Base-by-base conservation (phyloP, 225 moss, liverwort and hornwort genomes). In the Thuidium tamariscinum region DNA sequence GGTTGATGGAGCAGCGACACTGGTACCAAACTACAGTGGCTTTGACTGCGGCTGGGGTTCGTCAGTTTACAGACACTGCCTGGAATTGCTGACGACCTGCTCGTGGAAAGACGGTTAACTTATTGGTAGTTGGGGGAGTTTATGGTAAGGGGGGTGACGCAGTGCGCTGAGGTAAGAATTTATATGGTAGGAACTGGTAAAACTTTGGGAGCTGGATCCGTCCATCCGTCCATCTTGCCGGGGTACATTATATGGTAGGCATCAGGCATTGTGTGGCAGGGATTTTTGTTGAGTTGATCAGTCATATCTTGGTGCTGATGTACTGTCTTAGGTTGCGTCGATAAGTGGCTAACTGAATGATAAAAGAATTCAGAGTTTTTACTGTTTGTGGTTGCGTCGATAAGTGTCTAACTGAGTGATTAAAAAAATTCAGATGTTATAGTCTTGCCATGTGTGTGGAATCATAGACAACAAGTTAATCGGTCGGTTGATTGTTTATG, bases 281-380 rank as follows among this genome's bases (percentile, higher is more conserved):
- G 20, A 82, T 39, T 36, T 16, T 7, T 39, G 71, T 9, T 87
- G 77, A 80, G 71, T 9, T 87, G 77, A 80, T 70, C 6, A 66
- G 82, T 57, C 66, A 57, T 76, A 46, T 76, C 76, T 66, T 27
- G 87, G 74, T 78, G 67, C 77, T 54, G n/a, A n/a, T n/a, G 6
- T 7, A 1, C 1, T 11, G 6, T 16, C 0, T 54, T 0, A 2
- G 2, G 39, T 67, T 66, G 67, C 8, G 10, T 67, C 0, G 4
- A 25, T 9, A 9, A 9, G 1, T 6, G 5, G 0, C 3, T 13
- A 2, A 34, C 13, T 44, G 25, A 67, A 19, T 19, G 13, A 77
- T 19, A 42, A 80, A 44, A 46, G 1, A 46, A 32, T 62, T 4
- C 1, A 12, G n/a, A n/a, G n/a, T n/a, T n/a, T n/a, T n/a, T 7